Percentiles rank a stretch among this genome's conserved stretches.
Evolutionary conservation across 352 stramenopile genomes (phyloP).

Genomic region (Globisporangium cylindrosporum): DNA sequence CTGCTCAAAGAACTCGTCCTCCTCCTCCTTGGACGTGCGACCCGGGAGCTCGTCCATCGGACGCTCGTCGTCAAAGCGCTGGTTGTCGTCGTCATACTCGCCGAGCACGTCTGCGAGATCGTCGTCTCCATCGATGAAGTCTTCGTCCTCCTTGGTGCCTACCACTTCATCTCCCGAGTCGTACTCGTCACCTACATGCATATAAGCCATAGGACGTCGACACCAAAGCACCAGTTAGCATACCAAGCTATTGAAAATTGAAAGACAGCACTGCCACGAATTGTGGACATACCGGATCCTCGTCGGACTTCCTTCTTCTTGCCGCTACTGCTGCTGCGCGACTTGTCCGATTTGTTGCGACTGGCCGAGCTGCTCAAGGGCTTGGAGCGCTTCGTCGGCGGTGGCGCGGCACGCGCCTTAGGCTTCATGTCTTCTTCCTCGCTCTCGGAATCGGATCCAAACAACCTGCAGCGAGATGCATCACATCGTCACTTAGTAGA

Average conservation of each 20-base stretch:
- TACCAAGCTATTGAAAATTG: neutral
- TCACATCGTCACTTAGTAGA: neutral
- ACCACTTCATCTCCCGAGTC: constrained; percentile 79
- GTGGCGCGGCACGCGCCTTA: constrained; percentile 40
- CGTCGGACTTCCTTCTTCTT: constrained; percentile 13
- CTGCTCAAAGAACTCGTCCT: constrained; percentile 75
- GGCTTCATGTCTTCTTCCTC: constrained; percentile 56
- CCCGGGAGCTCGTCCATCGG: constrained; percentile 44
- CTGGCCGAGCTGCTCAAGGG: constrained; percentile 2
- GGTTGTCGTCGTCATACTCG: constrained; percentile 76
- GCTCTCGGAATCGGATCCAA: constrained; percentile 86
- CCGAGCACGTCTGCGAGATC: constrained; percentile 79
- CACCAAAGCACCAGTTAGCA: neutral
- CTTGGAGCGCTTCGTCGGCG: constrained; percentile 56
- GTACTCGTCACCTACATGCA: constrained; percentile 62
- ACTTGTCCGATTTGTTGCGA: constrained; percentile 15
- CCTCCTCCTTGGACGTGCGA: constrained; percentile 28
- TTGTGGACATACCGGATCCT: constrained; percentile 18
- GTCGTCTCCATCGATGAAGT: constrained; percentile 88
- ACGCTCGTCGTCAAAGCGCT: constrained; percentile 81
- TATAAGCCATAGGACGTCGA: no score
- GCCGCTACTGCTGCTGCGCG: constrained; percentile 1
- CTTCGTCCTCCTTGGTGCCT: constrained; percentile 77
- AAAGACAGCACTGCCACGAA: neutral
- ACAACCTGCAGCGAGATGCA: constrained; percentile 40